A percentile compares a stretch with the other conserved stretches of the same genome.
phyloP scores from a whole-genome alignment of 208 protist genomes.

The Crithidia bombi region DNA sequence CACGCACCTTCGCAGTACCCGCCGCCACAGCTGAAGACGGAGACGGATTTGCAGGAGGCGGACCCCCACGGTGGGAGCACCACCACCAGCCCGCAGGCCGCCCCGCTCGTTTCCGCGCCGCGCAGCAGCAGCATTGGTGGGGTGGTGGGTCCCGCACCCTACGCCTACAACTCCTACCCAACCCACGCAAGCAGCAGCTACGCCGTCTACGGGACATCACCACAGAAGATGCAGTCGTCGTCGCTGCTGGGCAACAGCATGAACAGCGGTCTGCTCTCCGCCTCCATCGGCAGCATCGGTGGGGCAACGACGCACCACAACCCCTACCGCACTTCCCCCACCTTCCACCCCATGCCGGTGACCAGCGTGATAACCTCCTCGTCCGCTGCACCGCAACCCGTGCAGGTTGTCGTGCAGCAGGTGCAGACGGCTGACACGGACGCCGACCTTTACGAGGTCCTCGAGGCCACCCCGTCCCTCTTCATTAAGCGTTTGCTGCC shows the following conservation, averaged over 20 bases:
- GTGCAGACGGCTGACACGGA: conserved; percentile 29
- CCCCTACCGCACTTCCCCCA: conserved; percentile 27
- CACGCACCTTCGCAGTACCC: neutral
- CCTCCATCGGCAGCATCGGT: conserved; percentile 1
- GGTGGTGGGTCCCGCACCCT: neutral
- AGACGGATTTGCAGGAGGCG: conserved; percentile 9
- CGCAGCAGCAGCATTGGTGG: conserved; percentile 34
- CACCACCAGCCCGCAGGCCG: conserved; percentile 23
- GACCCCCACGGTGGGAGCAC: conserved; percentile 7
- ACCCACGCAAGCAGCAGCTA: neutral
- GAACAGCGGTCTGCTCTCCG: conserved; percentile 12
- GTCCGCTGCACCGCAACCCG: neutral
- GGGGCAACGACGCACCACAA: conserved; percentile 20
- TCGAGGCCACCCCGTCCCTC: conserved; percentile 30
- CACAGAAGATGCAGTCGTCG: conserved; percentile 14
- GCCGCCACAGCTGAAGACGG: conserved; percentile 4
- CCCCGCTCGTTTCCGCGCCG: conserved; percentile 28
- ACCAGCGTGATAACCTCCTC: no score
- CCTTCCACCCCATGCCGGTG: conserved; percentile 3
- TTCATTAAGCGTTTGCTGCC: conserved; percentile 38
- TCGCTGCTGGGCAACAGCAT: conserved; percentile 16
- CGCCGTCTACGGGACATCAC: neutral
- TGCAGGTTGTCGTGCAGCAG: conserved; percentile 2
- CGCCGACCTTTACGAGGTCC: conserved; percentile 19
- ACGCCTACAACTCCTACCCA: neutral